phyloP scores from a whole-genome alignment of 73 alveolate species.

The Paramecium caudatum region DNA sequence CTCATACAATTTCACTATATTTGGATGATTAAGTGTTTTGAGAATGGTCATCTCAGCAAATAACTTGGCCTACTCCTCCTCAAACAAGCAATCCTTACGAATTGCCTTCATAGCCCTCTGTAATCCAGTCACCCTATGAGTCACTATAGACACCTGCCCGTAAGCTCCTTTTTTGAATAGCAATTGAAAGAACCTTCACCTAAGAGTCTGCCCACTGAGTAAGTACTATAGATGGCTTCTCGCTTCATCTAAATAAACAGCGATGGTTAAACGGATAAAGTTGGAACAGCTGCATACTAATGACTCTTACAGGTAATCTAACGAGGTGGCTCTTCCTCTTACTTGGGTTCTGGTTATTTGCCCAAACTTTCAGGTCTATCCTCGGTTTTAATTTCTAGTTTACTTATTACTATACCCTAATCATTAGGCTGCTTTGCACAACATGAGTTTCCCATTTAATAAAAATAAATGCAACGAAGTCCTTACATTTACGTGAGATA shows the following conservation, averaged over 20 bases:
- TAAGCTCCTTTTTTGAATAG: slow-evolving; percentile 77
- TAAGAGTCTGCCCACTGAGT: slow-evolving; percentile 49
- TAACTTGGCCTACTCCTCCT: slow-evolving; percentile 69
- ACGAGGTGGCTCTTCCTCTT: neutral
- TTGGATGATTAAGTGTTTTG: slow-evolving; percentile 69
- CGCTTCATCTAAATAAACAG: slow-evolving; percentile 48
- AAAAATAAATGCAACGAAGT: too few relatives aligned
- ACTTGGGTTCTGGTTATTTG: neutral
- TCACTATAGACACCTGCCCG: slow-evolving; percentile 92
- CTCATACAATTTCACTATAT: slow-evolving; percentile 66
- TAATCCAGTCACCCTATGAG: slow-evolving; percentile 79
- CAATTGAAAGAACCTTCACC: slow-evolving; percentile 33
- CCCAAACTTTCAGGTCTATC: neutral
- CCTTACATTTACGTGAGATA: too few relatives aligned
- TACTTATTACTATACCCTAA: neutral
- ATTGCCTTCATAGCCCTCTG: slow-evolving; percentile 93
- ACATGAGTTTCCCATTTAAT: slow-evolving; percentile 25
- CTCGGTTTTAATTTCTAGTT: neutral
- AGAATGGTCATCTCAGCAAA: slow-evolving; percentile 86
- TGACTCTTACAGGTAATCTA: neutral
- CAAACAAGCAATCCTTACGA: slow-evolving; percentile 80
- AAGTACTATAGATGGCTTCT: slow-evolving; percentile 43
- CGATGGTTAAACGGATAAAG: neutral
- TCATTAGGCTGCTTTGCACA: slow-evolving; percentile 10
- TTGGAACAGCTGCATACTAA: neutral